These are phyloP conservation scores for Alternaria angustiovoidea DNA, from an alignment of 2,329 filamentous ascomycete species.

Conservation along the genomic window DNA sequence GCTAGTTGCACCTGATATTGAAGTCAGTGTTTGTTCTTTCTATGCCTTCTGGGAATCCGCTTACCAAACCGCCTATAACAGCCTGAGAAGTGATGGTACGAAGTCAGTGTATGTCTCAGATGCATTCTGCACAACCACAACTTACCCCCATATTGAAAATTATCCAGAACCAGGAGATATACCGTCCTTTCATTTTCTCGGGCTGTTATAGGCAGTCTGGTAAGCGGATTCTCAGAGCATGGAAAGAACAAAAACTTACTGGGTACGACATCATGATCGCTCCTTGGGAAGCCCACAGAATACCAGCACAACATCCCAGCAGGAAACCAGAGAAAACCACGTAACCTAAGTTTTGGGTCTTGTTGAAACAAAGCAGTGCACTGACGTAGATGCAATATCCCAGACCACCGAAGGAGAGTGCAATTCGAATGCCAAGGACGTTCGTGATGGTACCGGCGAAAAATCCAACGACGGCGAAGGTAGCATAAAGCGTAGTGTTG, in stretches of 20 bases:
- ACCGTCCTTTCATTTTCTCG: slow-evolving; percentile 81
- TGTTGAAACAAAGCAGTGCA: slow-evolving; percentile 72
- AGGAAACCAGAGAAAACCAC: slow-evolving; percentile 76
- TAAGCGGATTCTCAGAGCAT: slow-evolving; percentile 42
- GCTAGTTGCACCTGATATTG: slow-evolving; percentile 66
- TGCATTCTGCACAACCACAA: too few relatives aligned
- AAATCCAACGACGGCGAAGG: slow-evolving; percentile 70
- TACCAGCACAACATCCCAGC: slow-evolving; percentile 76
- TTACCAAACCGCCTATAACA: slow-evolving; percentile 77
- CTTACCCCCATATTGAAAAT: slow-evolving; percentile 81
- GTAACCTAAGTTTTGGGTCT: slow-evolving; percentile 71
- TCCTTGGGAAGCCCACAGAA: slow-evolving; percentile 81
- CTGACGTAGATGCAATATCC: slow-evolving; percentile 78
- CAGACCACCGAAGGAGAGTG: slow-evolving; percentile 73
- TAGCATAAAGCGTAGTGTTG: slow-evolving; percentile 72
- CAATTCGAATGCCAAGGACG: slow-evolving; percentile 70
- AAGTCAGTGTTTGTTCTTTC: background rate
- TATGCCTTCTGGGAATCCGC: slow-evolving; percentile 19
- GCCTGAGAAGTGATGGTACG: slow-evolving; percentile 49
- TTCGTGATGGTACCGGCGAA: slow-evolving; percentile 75
- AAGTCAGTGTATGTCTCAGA: too few relatives aligned
- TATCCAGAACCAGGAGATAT: slow-evolving; percentile 88
- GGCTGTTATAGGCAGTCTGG: slow-evolving; percentile 79
- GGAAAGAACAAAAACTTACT: background rate
- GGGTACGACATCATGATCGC: slow-evolving; percentile 88